Conservation (phyloP, 177 flowering plant genomes). For the Vitis hybrid region DNA sequence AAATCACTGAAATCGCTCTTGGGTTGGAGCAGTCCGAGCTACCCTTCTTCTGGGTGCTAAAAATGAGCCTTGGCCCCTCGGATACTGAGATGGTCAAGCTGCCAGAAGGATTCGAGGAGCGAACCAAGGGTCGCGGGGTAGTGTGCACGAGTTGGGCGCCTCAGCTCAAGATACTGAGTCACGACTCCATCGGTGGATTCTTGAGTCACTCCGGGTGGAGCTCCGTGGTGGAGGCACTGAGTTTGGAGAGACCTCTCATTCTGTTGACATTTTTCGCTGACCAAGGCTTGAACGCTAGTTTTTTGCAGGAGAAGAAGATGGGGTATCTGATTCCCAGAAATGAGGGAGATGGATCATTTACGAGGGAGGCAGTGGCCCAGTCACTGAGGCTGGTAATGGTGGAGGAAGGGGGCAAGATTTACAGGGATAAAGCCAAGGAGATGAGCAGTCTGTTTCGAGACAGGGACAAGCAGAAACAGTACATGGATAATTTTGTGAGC, state of each 20-base stretch:
- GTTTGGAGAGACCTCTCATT: constrained; percentile 16
- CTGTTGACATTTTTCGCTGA: constrained; percentile 20
- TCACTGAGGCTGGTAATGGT: constrained; percentile 23
- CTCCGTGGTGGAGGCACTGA: constrained; percentile 33
- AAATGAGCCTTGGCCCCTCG: too few relatives aligned
- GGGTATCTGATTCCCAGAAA: constrained; percentile 26
- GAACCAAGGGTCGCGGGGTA: too few relatives aligned
- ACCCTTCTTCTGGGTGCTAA: too few relatives aligned
- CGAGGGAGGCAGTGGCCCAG: constrained; percentile 24
- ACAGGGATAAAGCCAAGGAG: constrained; percentile 14
- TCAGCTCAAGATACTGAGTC: too few relatives aligned
- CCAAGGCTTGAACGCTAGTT: constrained; percentile 31
- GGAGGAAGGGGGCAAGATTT: constrained; percentile 18
- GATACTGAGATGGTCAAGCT: too few relatives aligned
- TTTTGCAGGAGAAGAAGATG: constrained; percentile 18
- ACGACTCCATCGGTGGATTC: too few relatives aligned
- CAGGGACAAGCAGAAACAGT: constrained; percentile 12
- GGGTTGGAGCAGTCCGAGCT: too few relatives aligned
- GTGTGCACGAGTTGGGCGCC: too few relatives aligned
- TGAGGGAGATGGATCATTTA: constrained; percentile 34
- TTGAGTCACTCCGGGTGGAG: constrained; percentile 33
- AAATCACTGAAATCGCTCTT: too few relatives aligned
- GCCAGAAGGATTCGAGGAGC: too few relatives aligned
- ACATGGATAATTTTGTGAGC: too few relatives aligned
- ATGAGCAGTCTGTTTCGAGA: constrained; percentile 18